Conservation (phyloP, 306 rosid species). For the Trifolium fragiferum region DNA sequence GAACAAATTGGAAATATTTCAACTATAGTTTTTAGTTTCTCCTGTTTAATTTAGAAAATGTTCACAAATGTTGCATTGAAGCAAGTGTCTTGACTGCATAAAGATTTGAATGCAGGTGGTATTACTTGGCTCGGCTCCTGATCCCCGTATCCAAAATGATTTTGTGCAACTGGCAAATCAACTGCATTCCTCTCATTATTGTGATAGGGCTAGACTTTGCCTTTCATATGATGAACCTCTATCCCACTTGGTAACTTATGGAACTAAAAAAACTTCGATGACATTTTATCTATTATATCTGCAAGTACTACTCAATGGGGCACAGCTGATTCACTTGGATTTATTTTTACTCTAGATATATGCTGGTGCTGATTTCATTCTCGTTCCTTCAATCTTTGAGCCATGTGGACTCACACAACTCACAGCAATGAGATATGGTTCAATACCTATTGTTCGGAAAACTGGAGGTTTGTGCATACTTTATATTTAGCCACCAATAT, state of each 20-base stretch:
- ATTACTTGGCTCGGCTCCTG: constrained; percentile 99
- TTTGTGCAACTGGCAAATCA: constrained; percentile 79
- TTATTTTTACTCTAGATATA: constrained; percentile 64
- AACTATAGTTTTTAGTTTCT: constrained; percentile 13
- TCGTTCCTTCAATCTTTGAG: constrained; percentile 98
- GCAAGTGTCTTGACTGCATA: constrained; percentile 31
- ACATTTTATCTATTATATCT: constrained; percentile 28
- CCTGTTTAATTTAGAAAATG: constrained; percentile 22
- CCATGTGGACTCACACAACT: constrained; percentile 99
- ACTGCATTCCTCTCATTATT: constrained; percentile 58
- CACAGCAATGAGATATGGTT: constrained; percentile 97
- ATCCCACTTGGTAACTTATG: constrained; percentile 81
- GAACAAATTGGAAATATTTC: not conserved
- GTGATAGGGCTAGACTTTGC: constrained; percentile 76
- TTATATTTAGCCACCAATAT: constrained; percentile 1
- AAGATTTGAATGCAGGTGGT: constrained; percentile 68
- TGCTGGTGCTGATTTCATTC: constrained; percentile 90
- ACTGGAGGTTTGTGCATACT: constrained; percentile 66
- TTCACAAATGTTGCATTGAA: constrained; percentile 25
- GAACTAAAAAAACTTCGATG: constrained; percentile 26
- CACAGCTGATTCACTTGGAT: constrained; percentile 16
- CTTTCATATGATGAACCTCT: constrained; percentile 97
- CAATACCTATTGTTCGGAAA: constrained; percentile 93
- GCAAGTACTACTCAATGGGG: constrained; percentile 29
- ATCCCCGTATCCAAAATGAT: constrained; percentile 93